Base-by-base conservation (phyloP, 2,329 filamentous ascomycete species). In the Cryphonectria japonica region DNA sequence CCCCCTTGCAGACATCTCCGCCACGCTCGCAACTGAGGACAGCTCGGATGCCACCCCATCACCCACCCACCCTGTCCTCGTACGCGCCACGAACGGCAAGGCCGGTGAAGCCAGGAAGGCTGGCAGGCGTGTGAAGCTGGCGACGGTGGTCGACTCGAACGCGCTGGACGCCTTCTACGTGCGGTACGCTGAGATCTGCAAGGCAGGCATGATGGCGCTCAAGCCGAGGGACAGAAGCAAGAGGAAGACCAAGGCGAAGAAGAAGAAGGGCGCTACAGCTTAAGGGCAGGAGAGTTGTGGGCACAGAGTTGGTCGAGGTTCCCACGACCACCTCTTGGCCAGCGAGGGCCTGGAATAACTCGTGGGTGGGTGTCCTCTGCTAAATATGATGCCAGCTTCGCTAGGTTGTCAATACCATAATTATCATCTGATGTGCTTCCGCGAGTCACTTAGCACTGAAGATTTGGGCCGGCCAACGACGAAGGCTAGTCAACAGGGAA, bases 171-270 rank as follows among this genome's bases (percentile, higher is more conserved):
- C 80, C 0, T 99, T 99, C 78, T 99, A 94, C 80, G 83, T 85
- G 41, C 87, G 89, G 67, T 99, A 98, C 83, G 95, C 94, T 32
- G 96, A 98, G 75, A 87, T 94, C 3, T 98, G 95, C 83, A 98
- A 97, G 84, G 84, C 87, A 0, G 94, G 94, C 7, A 98, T 98
- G 94, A 86, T 88, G 65, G 91, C 91, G 9, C 79, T 99, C 82
- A 98, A 97, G 88, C 97, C 97, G 79, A 88, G 96, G 76, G 95
- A 98, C 82, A 88, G 94, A 78, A 90, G 91, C 84, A 93, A 92
- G 79, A 90, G 92, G 76, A 92, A 92, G 80, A 93, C 92, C 74
- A 93, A 91, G 83, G 89, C 86, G 83, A 92, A 90, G 84, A 91
- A 88, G 81, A 81, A 80, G 0, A 77, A 69, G 67, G 46, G 78